phyloP scores from a whole-genome alignment of 352 stramenopile species.

The Phytophthora megakarya region DNA sequence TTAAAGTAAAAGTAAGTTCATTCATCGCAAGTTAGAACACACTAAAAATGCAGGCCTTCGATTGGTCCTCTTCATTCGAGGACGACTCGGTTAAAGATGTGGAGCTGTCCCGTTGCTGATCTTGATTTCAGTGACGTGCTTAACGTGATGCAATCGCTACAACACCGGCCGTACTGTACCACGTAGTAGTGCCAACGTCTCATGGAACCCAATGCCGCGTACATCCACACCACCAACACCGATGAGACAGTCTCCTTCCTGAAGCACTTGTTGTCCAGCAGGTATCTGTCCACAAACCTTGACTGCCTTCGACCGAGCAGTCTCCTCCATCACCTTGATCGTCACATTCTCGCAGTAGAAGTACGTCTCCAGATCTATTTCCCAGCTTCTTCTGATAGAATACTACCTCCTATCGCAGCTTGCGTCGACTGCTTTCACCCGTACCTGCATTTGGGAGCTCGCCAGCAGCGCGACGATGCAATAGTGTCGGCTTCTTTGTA shows the following conservation, averaged over 20 bases:
- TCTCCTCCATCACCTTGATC: constrained; percentile 78
- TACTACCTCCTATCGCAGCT: constrained; percentile 79
- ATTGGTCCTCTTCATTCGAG: too few relatives aligned
- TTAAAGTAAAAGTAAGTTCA: too few relatives aligned
- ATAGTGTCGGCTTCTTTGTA: constrained; percentile 90
- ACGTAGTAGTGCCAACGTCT: constrained; percentile 79
- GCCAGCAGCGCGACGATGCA: constrained; percentile 48
- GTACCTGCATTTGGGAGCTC: constrained; percentile 24
- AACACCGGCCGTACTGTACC: constrained; percentile 75
- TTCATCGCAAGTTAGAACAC: too few relatives aligned
- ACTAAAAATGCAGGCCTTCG: too few relatives aligned
- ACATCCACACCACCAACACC: constrained; percentile 82
- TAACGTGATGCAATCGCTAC: too few relatives aligned
- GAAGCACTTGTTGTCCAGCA: constrained; percentile 62
- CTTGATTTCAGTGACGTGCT: too few relatives aligned
- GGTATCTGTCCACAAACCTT: constrained; percentile 65
- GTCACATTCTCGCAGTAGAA: constrained; percentile 91
- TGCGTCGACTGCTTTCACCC: constrained; percentile 42
- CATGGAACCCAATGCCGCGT: constrained; percentile 83
- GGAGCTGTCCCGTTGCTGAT: too few relatives aligned
- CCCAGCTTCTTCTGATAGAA: constrained; percentile 87
- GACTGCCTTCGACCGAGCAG: constrained; percentile 45
- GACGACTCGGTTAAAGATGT: too few relatives aligned
- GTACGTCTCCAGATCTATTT: constrained; percentile 86
- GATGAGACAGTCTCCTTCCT: constrained; percentile 80